Evolutionary conservation across 2,329 filamentous ascomycete species (phyloP).

Genomic region (Epichloe brachyelytri): DNA sequence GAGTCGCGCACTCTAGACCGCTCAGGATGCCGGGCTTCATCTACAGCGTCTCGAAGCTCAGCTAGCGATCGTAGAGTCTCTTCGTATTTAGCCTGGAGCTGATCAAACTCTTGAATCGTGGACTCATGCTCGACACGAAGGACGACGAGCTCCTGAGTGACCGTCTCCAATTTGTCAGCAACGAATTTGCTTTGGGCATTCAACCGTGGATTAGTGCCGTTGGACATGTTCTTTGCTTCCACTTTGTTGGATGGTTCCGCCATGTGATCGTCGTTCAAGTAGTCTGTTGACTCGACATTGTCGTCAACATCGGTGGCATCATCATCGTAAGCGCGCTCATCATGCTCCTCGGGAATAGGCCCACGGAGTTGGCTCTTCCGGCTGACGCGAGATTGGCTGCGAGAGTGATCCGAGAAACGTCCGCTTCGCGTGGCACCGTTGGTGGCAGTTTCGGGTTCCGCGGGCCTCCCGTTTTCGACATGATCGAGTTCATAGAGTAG

Average conservation of each 20-base stretch:
- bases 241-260: not conserved
- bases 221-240: constrained; percentile 27
- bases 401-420: constrained; percentile 36
- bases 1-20: constrained; percentile 38
- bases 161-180: constrained; percentile 80
- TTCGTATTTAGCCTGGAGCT: constrained; percentile 80
- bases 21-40: constrained; percentile 59
- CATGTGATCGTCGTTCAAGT: not conserved
- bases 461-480: constrained; percentile 44
- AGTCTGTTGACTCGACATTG: not conserved
- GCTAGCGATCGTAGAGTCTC: constrained; percentile 71
- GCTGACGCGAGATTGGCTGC: constrained; percentile 40
- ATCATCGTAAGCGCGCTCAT: constrained; percentile 35
- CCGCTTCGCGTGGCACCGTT: constrained; percentile 31
- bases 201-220: constrained; percentile 38
- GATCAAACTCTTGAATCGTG: constrained; percentile 67
- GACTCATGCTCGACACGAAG: constrained; percentile 82
- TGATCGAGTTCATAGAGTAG: constrained; percentile 82
- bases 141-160: constrained; percentile 84
- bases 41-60: constrained; percentile 72
- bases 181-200: constrained; percentile 76
- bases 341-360: constrained; percentile 40
- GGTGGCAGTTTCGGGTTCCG: constrained; percentile 15
- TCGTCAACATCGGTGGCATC: constrained; percentile 29
- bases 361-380: constrained; percentile 41